Base-by-base conservation (phyloP, 306 rosid genomes). In the Quercus aquifolioides region DNA sequence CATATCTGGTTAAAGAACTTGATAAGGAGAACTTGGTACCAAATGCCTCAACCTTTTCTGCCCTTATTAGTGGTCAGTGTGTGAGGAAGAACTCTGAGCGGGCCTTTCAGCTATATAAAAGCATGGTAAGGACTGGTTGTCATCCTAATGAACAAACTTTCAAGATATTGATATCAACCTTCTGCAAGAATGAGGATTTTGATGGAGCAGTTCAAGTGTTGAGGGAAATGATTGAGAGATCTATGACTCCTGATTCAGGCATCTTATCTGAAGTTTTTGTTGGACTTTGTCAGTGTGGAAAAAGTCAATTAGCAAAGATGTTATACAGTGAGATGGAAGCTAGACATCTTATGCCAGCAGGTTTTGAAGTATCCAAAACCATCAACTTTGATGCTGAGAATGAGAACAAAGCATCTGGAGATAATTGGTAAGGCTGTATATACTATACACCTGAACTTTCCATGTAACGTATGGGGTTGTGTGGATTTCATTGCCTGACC, bases 31-130 rank as follows among this genome's bases (percentile, higher is more conserved):
- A 85, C 58, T 81, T 94, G 76, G 87, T 85, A 9, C 94, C 94
- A 8, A 92, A 91, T 78, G 84, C 92, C 0, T 91, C 97, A 1
- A 94, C 98, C 14, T 91, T 89, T 77, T 89, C 95, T 75, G 94
- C 98, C 2, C 97, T 94, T 33, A 86, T 94, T 56, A 69, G 62
- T 3, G 95, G 97, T 49, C 92, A 91, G 72, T 88, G 94, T 83
- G 82, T 56, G 56, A 87, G 80, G 77, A 91, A 84, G 76, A 88
- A 94, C 73, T 81, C 92, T 0, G 97, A 90, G 73, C 94, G 88
- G 25, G 94, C 95, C 30, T 90, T 91, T 83, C 86, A 81, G 51
- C 52, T 91, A 33, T 94, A 86, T 75, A 89, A 88, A 77, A 91
- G 86, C 86, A 94, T 94, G 98, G 73, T 91, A 15, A 92, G 88